Evolutionary conservation across 768 basidiomycete genomes (phyloP), one percentile per base, ranked within the genome.

Genomic region (Suillus decipiens): DNA sequence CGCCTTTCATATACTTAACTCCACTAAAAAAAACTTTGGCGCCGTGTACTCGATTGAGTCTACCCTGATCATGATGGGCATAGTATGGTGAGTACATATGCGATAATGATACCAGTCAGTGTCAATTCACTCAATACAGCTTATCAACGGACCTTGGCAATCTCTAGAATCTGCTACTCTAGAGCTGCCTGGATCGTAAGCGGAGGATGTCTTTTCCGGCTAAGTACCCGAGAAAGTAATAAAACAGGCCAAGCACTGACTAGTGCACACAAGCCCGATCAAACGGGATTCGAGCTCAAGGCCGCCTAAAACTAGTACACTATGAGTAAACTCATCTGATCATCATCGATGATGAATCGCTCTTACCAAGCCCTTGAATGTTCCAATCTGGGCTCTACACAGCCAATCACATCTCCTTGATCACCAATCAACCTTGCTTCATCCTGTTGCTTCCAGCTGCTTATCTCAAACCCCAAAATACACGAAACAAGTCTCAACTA

Each of bases 211-310:
- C 53, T 36, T 53, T 53, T 2, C 53, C 31, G 50, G 7, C 3
- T 5, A 22, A 50, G n/a, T 24, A 55, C 14, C 34, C 55, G 37
- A 56, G 55, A 24, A 37, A 56, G 56, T 41, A 41, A 37, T 14
- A 43, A 43, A 53, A 12, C 54, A 56, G 6, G 55, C 56, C 56
- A 57, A 57, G 56, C 22, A 39, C 2, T 28, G 2, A 37, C 55
- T 56, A 56, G 33, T 36, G 5, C 42, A 0, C 19, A 10, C 51
- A 48, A 48, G 47, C 47, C 47, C 41, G 47, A 48, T 48, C 47
- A 48, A 48, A 36, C 36, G 10, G 36, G 10, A 14, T 22, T 5
- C n/a, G 19, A 19, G 22, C 0, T 22, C 28, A 51, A 15, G 47
- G 28, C 50, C 50, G 51, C 51, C 51, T 11, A 33, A 17, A 50